Conservation (phyloP, 2,329 filamentous ascomycete genomes). For the Byssoonygena ceratinophila region DNA sequence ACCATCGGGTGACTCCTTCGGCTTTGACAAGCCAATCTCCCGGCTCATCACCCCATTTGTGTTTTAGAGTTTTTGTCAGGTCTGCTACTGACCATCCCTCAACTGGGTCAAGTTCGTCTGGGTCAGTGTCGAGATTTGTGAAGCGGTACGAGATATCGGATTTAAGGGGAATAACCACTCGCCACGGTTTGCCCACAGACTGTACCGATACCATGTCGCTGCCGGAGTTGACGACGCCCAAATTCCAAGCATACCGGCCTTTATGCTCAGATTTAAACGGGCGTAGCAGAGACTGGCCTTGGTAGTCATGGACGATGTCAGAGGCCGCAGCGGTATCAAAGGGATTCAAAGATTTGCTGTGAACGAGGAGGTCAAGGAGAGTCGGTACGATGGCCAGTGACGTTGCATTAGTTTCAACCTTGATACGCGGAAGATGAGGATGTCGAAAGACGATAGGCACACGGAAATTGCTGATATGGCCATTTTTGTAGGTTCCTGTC, state of each 20-base stretch:
- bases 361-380: slow-evolving; percentile 37
- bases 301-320: slow-evolving; percentile 37
- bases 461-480: slow-evolving; percentile 37
- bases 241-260: slow-evolving; percentile 27
- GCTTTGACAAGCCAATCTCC: slow-evolving; percentile 31
- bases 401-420: slow-evolving; percentile 33
- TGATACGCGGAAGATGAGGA: slow-evolving; percentile 34
- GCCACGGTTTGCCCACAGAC: slow-evolving; percentile 68
- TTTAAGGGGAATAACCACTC: slow-evolving; percentile 64
- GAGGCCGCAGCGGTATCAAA: slow-evolving; percentile 27
- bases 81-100: slow-evolving; percentile 26
- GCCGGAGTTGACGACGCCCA: slow-evolving; percentile 28
- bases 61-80: slow-evolving; percentile 22
- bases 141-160: slow-evolving; percentile 52
- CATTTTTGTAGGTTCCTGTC: slow-evolving; percentile 36
- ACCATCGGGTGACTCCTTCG: slow-evolving; percentile 31
- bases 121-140: slow-evolving; percentile 28
- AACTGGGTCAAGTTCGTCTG: slow-evolving; percentile 26
- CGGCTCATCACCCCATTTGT: slow-evolving; percentile 26
- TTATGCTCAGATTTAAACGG: slow-evolving; percentile 29
- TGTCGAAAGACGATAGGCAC: slow-evolving; percentile 39
- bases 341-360: slow-evolving; percentile 32
- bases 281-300: slow-evolving; percentile 40
- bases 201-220: slow-evolving; percentile 51
- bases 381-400: slow-evolving; percentile 39